Evolutionary conservation across 495 filamentous ascomycete species (phyloP).

Genomic region (Hypoxylon lienhwacheense): DNA sequence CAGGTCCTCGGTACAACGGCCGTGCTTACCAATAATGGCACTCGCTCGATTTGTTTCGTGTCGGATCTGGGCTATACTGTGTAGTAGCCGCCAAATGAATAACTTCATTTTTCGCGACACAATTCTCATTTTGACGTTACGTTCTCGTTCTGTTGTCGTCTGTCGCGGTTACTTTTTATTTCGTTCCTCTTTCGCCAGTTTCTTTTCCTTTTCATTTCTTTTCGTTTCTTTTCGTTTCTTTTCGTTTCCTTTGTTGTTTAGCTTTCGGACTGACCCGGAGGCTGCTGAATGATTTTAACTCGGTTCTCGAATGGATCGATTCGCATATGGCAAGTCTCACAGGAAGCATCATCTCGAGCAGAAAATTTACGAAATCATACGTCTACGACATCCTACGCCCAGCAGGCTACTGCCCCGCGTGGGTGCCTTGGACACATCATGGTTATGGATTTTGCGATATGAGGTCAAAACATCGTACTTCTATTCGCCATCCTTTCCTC

Average conservation of each 20-base stretch:
- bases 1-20: conserved; percentile 52
- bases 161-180: not conserved
- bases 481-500: conserved; percentile 20
- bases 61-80: conserved; percentile 22
- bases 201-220: conserved; percentile 37
- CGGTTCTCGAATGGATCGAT: conserved; percentile 35
- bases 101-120: conserved; percentile 23
- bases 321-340: conserved; percentile 40
- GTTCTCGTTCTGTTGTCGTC: not conserved
- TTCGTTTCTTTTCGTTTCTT: not conserved
- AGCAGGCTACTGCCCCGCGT: conserved; percentile 53
- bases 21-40: conserved; percentile 53
- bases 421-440: conserved; percentile 63
- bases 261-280: conserved; percentile 35
- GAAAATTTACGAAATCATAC: conserved; percentile 56
- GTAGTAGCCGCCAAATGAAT: not conserved
- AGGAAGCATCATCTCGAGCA: conserved; percentile 57
- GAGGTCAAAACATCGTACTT: conserved; percentile 30
- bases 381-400: conserved; percentile 58
- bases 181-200: conserved; percentile 3
- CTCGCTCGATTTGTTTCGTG: conserved; percentile 10
- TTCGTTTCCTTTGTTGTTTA: conserved; percentile 42
- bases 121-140: conserved; percentile 10
- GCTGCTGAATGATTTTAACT: conserved; percentile 35
- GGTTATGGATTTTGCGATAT: conserved; percentile 61